These are phyloP conservation scores for Gymnopilus junonius DNA, from an alignment of 768 basidiomycete species.

Conservation along the genomic window DNA sequence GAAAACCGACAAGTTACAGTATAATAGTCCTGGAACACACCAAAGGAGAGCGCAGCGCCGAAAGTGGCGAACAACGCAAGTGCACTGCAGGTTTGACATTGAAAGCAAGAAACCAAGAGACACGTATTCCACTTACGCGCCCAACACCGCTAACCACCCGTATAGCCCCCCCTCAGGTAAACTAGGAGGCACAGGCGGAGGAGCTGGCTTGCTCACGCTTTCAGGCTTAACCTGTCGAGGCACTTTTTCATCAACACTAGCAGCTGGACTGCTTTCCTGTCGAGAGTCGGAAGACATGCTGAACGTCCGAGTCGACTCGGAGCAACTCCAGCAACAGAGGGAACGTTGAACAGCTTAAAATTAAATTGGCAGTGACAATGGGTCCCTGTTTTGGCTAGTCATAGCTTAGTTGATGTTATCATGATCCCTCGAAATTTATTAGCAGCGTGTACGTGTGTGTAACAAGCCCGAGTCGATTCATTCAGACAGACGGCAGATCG, in stretches of 20 bases:
- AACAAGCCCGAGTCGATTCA: not conserved
- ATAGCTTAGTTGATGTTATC: too few relatives aligned
- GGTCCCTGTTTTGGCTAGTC: not conserved
- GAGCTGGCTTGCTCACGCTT: not conserved
- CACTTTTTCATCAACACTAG: not conserved
- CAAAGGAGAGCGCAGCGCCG: not conserved
- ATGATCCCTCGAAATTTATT: too few relatives aligned
- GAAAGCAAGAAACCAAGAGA: not conserved
- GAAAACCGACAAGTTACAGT: not conserved
- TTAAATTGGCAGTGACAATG: not conserved
- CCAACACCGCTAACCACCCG: not conserved
- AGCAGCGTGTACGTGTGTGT: not conserved
- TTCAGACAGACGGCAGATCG: too few relatives aligned
- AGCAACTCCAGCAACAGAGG: too few relatives aligned
- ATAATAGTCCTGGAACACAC: not conserved
- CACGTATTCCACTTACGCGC: not conserved
- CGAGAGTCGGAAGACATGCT: not conserved
- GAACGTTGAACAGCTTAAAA: too few relatives aligned
- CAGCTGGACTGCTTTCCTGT: not conserved
- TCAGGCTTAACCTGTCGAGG: too few relatives aligned
- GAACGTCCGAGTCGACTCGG: not conserved
- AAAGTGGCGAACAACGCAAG: not conserved
- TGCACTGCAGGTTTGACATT: not conserved
- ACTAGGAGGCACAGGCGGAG: not conserved
- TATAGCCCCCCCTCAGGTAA: not conserved